Conservation (phyloP, 73 alveolate species). For the Paramecium pentaurelia region DNA sequence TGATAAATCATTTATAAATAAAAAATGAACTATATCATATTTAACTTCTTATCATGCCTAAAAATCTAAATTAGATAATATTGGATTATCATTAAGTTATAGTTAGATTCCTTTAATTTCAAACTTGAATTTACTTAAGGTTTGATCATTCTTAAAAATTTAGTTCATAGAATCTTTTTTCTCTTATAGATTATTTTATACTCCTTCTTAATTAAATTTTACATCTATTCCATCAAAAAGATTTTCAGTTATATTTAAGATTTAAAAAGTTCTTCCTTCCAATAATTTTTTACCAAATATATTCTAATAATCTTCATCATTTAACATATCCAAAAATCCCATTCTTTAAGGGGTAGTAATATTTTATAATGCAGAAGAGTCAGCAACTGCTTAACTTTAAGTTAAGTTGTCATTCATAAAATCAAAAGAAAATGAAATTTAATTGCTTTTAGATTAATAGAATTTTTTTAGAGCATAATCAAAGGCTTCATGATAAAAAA, state of each 20-base stretch:
- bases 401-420: neutral
- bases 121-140: too few species aligned
- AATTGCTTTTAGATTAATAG: neutral
- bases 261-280: neutral
- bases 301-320: neutral
- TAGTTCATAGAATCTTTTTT: neutral
- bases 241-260: neutral
- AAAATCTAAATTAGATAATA: too few species aligned
- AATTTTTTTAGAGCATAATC: neutral
- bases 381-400: neutral
- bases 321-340: neutral
- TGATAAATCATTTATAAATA: neutral
- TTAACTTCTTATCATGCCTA: neutral
- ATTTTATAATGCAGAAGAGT: neutral
- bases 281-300: neutral
- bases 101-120: neutral
- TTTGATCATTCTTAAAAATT: too few species aligned
- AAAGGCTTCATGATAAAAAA: neutral
- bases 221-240: neutral
- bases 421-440: neutral
- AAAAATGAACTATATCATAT: neutral
- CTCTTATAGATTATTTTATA: neutral
- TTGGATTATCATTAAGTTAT: neutral
- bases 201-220: neutral
- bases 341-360: neutral